These are phyloP conservation scores for Achlya hypogyna DNA, from an alignment of 352 stramenopile genomes.

Conservation along the genomic window DNA sequence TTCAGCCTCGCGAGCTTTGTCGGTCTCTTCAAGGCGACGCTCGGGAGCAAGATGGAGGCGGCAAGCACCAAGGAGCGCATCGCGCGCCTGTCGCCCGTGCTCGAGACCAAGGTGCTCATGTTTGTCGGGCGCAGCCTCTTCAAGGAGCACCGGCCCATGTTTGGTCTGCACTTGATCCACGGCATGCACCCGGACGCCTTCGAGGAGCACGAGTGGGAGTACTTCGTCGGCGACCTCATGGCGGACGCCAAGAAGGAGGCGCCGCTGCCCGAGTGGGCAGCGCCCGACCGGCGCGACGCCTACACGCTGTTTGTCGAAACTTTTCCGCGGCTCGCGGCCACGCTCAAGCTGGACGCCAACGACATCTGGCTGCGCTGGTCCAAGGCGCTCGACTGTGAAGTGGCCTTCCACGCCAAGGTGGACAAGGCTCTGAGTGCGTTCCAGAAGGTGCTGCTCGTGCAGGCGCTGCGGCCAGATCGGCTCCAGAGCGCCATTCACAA, in stretches of 20 bases:
- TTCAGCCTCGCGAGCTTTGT: conserved; percentile 90
- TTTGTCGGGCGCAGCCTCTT: conserved; percentile 89
- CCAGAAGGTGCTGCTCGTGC: conserved; percentile 89
- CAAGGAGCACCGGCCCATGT: conserved; percentile 91
- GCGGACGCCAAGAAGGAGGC: conserved; percentile 31
- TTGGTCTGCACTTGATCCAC: conserved; percentile 90
- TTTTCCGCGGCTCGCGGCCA: conserved; percentile 49
- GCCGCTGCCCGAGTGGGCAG: conserved; percentile 62
- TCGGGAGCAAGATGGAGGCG: conserved; percentile 76
- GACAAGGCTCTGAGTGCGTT: conserved; percentile 78
- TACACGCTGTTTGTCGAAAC: conserved; percentile 72
- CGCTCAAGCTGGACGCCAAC: conserved; percentile 75
- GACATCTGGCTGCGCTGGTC: conserved; percentile 87
- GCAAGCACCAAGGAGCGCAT: conserved; percentile 74
- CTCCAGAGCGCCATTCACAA: conserved; percentile 84
- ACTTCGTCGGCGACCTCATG: conserved; percentile 85
- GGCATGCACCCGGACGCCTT: conserved; percentile 90
- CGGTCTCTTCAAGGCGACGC: conserved; percentile 71
- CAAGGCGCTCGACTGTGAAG: conserved; percentile 82
- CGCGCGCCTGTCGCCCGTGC: conserved; percentile 64
- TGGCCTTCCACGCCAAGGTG: conserved; percentile 84
- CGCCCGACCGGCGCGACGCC: conserved; percentile 75
- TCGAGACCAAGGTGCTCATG: conserved; percentile 87
- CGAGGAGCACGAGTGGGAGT: conserved; percentile 88
- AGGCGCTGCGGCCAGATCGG: conserved; percentile 85